Evolutionary conservation across 805 yeast species (phyloP).

Genomic region (Zygosaccharomyces pseudorouxii): DNA sequence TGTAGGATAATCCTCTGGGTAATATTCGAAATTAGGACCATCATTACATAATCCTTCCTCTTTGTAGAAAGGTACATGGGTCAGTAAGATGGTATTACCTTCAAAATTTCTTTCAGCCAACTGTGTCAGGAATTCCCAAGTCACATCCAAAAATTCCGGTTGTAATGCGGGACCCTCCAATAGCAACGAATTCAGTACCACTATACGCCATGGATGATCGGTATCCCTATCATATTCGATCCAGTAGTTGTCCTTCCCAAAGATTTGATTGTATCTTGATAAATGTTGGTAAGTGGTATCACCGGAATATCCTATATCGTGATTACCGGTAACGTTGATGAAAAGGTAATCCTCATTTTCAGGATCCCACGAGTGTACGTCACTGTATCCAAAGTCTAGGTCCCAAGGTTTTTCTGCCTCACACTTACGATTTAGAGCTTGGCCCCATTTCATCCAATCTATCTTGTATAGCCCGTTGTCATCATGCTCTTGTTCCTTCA

Average conservation of each 20-base stretch:
- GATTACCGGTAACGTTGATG: constrained; percentile 88
- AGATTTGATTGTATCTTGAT: constrained; percentile 66
- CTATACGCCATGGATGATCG: constrained; percentile 76
- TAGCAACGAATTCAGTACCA: constrained; percentile 78
- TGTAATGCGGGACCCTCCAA: constrained; percentile 89
- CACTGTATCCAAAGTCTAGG: constrained; percentile 47
- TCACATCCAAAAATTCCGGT: constrained; percentile 57
- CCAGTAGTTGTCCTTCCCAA: constrained; percentile 84
- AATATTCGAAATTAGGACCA: constrained; percentile 69
- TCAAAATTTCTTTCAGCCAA: constrained; percentile 51
- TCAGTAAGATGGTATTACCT: constrained; percentile 78
- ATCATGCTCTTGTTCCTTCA: constrained; percentile 34
- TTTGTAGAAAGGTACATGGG: constrained; percentile 89
- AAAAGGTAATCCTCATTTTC: constrained; percentile 55
- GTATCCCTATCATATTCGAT: constrained; percentile 61
- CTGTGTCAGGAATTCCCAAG: constrained; percentile 69
- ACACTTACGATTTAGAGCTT: constrained; percentile 21
- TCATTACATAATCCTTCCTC: constrained; percentile 78
- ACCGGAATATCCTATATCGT: constrained; percentile 92
- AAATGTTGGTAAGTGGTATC: constrained; percentile 91
- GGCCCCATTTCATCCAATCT: constrained; percentile 31
- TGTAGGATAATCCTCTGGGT: constrained; percentile 46
- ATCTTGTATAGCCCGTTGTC: constrained; percentile 25
- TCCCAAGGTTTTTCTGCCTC: constrained; percentile 28
- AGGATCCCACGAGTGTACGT: constrained; percentile 65